Percentiles rank a stretch among this genome's conserved stretches.
phyloP scores from a whole-genome alignment of 768 basidiomycete genomes.

The Saitozyma sp. region DNA sequence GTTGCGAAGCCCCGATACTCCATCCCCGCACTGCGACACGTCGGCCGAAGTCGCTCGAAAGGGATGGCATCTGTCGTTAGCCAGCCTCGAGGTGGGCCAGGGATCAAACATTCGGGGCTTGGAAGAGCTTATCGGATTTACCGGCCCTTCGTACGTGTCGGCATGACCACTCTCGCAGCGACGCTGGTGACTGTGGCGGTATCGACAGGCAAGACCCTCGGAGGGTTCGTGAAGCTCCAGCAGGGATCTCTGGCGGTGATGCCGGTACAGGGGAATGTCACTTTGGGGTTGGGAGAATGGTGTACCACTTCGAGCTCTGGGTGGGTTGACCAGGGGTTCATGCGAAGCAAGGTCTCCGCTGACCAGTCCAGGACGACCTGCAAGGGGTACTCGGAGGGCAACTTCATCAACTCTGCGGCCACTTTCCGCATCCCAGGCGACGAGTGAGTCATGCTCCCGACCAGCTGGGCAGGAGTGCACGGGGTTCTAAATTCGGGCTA shows the following conservation, averaged over 20 bases:
- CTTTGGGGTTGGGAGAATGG: conserved; percentile 36
- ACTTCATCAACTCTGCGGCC: conserved; percentile 20
- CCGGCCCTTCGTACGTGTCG: conserved; percentile 24
- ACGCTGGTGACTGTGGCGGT: conserved; percentile 26
- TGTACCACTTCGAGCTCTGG: conserved; percentile 14
- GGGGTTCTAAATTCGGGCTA: not conserved
- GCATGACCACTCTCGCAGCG: conserved; percentile 14
- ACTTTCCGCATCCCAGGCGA: conserved; percentile 13
- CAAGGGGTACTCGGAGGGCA: conserved; percentile 9
- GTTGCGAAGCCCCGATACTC: conserved; percentile 35
- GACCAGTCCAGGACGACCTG: conserved; percentile 13
- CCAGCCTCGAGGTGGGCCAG: not conserved
- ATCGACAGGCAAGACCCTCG: conserved; percentile 6
- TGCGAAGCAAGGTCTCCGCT: too few relatives aligned
- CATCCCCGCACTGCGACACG: not conserved
- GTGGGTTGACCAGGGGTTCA: too few relatives aligned
- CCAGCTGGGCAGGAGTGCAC: conserved; percentile 4
- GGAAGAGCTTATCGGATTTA: conserved; percentile 20
- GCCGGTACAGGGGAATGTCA: conserved; percentile 2
- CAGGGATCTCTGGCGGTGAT: conserved; percentile 24
- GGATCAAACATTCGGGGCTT: not conserved
- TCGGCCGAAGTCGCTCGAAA: too few relatives aligned
- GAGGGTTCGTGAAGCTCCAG: conserved; percentile 15
- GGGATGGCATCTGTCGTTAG: too few relatives aligned
- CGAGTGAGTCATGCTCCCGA: conserved; percentile 10